Evolutionary conservation across 805 yeast species (phyloP), one percentile per base, ranked within the genome.

Genomic region (Grigorovia transvaalensis): DNA sequence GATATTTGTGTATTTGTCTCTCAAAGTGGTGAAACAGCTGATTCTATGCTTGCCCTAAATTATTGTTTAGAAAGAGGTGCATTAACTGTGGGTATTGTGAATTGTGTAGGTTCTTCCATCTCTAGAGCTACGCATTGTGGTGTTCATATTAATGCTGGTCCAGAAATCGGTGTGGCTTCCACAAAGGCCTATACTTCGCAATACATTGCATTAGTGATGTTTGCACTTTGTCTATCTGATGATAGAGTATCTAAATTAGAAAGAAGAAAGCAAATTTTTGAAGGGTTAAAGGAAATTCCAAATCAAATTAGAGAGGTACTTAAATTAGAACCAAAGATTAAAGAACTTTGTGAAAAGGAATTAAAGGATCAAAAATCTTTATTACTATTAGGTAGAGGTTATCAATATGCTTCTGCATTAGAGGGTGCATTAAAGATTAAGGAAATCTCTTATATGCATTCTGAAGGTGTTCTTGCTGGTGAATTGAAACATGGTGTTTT

Each of bases 161-260:
- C 99, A 46, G 99, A 93, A 73, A 93, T 93, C 57, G 98, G 99
- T 71, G 99, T 93, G 60, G 99, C 99, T 11, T 89, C 97, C 12
- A 93, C 99, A 47, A 93, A 93, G 74, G 99, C 99, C 30, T 93
- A 93, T 75, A 93, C 99, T 8, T 93, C 99, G 11, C 99, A 93
- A 71, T 93, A 82, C 70, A 90, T 95, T 69, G 98, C 99, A 0
- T 75, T 93, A 57, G 97, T 91, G 4, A 88, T 93, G 97, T 79
- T 93, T 74, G 98, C 98, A 0, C 77, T 93, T 51, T 88, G 91
- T n/a, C 77, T 93, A 57, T 87, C 97, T 11, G 95, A 89, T 64
- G 98, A 93, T 70, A 80, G 91, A 54, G 77, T 88, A 48, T 85
- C 96, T 45, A 80, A 79, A 72, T 64, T 76, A 45, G 75, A 73